Base-by-base conservation (phyloP, 2,329 filamentous ascomycete species). In the Diaporthe sp. region DNA sequence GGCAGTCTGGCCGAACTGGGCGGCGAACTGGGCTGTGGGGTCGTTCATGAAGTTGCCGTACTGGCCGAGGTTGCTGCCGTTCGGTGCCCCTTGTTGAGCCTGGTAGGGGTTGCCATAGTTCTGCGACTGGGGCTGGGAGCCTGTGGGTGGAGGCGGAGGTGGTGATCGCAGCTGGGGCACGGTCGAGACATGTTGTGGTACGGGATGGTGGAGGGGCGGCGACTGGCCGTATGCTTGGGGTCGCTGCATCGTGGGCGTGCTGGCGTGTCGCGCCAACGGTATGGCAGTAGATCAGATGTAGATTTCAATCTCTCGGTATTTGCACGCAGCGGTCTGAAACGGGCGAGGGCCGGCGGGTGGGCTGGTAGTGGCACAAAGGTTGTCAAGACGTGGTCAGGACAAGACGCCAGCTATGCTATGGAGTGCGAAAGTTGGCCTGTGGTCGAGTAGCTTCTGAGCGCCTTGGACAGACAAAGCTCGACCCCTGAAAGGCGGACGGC, bases 151-250 rank as follows among this genome's bases (percentile, higher is more conserved):
- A 55, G 71, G 71, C 76, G 97, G 97, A 47, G 71, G 71, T 77
- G 97, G 97, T 75, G 97, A 98, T 85, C 97, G 93, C 84, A 99
- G 92, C 87, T 98, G 97, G 60, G 97, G 97, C 68, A 99, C 97
- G 75, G 96, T 98, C 82, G 97, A 98, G 81, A 98, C 96, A 89
- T 99, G 97, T 86, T 99, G 97, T 77, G 97, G 97, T 76, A 98
- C 95, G 75, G 97, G 97, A 84, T 98, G 97, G 86, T 98, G 97
- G 80, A 98, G 92, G 79, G 96, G 96, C 83, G 96, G 96, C 83
- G 95, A 98, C 82, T 96, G 94, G 85, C 92, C 92, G 87, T 97
- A 98, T 73, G 92, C 89, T 83, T 72, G 71, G n/a, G 93, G 90
- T 84, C 95, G 94, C 87, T 98, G 96, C 96, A 98, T 98, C 77